Percentiles rank a stretch among this genome's conserved stretches.
Conservation (phyloP, 495 filamentous ascomycete genomes). For the Rhypophila decipiens region DNA sequence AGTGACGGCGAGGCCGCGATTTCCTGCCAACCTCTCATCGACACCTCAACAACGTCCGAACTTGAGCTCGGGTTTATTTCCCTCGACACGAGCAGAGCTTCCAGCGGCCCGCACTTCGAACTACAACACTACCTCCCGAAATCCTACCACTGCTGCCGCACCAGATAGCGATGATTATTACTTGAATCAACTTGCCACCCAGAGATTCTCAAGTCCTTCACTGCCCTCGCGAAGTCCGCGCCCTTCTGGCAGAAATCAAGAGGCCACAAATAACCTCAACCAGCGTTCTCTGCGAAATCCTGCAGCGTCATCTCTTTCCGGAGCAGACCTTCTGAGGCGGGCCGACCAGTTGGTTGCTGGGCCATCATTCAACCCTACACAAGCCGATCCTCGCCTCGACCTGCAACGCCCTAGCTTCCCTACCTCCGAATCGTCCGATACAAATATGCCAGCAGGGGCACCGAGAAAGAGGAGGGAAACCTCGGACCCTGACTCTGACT, state of each 20-base stretch:
- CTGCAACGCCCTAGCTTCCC: not conserved
- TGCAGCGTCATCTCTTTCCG: not conserved
- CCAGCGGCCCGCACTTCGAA: not conserved
- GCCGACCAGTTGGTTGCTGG: not conserved
- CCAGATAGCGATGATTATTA: conserved; percentile 27
- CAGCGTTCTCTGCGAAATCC: not conserved
- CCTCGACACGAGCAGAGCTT: not conserved
- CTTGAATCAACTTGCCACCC: conserved; percentile 17
- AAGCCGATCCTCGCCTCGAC: not conserved
- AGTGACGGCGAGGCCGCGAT: no score
- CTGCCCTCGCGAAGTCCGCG: conserved; percentile 10
- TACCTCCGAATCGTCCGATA: no score
- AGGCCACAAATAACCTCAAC: not conserved
- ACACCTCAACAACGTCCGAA: not conserved
- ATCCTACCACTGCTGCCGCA: conserved; percentile 4
- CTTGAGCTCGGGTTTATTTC: no score
- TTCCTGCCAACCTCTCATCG: not conserved
- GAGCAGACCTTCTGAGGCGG: not conserved
- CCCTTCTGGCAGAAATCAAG: not conserved
- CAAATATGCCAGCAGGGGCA: no score
- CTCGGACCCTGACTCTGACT: no score
- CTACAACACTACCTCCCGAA: not conserved
- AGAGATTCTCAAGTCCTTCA: conserved; percentile 34
- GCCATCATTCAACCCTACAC: not conserved
- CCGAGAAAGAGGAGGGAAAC: no score